Base-by-base conservation (phyloP, 208 protist genomes). In the Strigomonas oncopelti region DNA sequence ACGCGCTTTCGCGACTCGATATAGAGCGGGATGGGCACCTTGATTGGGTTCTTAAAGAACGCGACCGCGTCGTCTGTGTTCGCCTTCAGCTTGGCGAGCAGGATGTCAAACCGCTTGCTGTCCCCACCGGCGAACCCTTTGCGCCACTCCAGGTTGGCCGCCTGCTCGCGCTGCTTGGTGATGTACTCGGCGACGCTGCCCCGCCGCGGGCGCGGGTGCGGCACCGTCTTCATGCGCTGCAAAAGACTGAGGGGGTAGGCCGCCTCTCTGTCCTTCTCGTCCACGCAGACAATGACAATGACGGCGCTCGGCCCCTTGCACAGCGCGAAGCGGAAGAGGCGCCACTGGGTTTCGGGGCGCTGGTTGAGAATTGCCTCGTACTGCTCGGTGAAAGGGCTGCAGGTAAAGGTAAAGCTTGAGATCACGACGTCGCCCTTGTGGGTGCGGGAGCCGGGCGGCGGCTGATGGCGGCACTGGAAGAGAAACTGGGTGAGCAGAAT, bases 261-360 rank as follows among this genome's bases (percentile, higher is more conserved):
- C 1, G 80, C 80, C 55, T 77, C 72, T n/a, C 48, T 32, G 52
- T 85, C 80, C 11, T 73, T 74, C 32, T 85, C 80, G 54, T 74
- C 63, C 48, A 85, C 67, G 42, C 56, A 31, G 0, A 69, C 59
- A 9, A 74, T 61, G 16, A 62, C 69, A 11, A 80, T 22, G 1
- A 85, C 69, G 28, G 66, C 76, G 72, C 80, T 72, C 0, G 75
- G 75, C 27, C 80, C 80, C 24, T 78, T 80, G 57, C 72, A 69
- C 16, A 85, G 65, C 8, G 72, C 80, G 52, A 76, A 79, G 28
- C 74, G 68, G 61, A 85, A 74, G 18, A 85, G 61, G 27, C 69
- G 59, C 80, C 80, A 85, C 56, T 71, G 74, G 20, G 70, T 80
- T 38, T 59, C 67, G 52, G 69, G 63, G n/a, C 70, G 67, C 58